Conservation (phyloP, 768 basidiomycete genomes). For the Russula sp. region DNA sequence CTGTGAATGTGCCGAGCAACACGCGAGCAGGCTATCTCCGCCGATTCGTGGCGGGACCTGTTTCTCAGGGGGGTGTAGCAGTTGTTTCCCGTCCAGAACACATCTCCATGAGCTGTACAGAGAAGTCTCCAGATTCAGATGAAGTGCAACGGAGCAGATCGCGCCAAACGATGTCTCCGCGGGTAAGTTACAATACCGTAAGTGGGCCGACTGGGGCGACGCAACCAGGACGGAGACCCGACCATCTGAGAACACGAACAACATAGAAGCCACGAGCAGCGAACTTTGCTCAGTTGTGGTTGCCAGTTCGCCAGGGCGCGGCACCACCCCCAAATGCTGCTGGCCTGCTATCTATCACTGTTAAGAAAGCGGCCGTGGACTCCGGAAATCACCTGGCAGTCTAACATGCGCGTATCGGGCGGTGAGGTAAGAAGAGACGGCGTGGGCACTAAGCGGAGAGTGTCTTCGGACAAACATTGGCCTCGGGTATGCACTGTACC, state of each 20-base stretch:
- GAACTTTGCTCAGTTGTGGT: background rate
- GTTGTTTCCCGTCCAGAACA: background rate
- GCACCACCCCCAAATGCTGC: too few species aligned
- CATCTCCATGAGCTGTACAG: background rate
- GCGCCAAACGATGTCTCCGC: background rate
- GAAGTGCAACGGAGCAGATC: background rate
- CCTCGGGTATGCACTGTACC: background rate
- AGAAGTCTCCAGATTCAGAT: background rate
- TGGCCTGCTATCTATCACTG: too few species aligned
- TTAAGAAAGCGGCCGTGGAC: background rate
- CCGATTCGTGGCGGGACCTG: background rate
- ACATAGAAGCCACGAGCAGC: background rate
- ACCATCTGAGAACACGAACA: background rate
- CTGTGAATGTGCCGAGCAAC: background rate
- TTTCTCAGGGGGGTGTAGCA: background rate
- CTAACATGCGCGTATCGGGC: background rate
- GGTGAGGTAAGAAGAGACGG: background rate
- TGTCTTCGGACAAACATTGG: background rate
- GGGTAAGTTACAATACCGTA: background rate
- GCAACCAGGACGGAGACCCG: background rate
- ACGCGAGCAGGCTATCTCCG: background rate
- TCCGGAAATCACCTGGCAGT: background rate
- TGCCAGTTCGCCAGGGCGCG: background rate
- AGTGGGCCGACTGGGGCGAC: background rate
- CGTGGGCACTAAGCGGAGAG: background rate